phyloP scores from a whole-genome alignment of 169 alveolate genomes.

The Eimeria maxima region DNA sequence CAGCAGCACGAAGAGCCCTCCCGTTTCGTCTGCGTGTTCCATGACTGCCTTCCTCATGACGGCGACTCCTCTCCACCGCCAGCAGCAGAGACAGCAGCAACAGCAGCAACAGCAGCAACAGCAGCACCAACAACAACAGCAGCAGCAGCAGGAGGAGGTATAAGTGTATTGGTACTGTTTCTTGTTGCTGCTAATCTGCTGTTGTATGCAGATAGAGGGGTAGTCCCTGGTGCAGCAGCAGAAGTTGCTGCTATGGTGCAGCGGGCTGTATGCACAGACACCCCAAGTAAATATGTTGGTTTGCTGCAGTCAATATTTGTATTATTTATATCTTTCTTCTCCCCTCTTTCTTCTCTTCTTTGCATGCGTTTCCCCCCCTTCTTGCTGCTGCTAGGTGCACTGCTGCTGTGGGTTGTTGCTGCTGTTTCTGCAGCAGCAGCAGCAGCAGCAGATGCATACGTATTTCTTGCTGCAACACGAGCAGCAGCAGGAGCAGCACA shows the following conservation, averaged over 20 bases:
- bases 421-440: slow-evolving; percentile 37
- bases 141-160: too few relatives aligned
- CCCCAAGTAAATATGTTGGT: slow-evolving; percentile 18
- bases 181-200: too few relatives aligned
- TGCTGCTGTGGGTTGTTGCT: neutral
- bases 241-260: neutral
- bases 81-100: too few relatives aligned
- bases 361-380: neutral
- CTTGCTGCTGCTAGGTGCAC: neutral
- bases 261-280: neutral
- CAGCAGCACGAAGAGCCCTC: too few relatives aligned
- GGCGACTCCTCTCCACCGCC: too few relatives aligned
- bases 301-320: slow-evolving; percentile 43
- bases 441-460: neutral
- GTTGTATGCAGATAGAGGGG: slow-evolving; percentile 7
- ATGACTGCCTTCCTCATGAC: too few relatives aligned
- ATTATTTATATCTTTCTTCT: neutral
- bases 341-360: neutral
- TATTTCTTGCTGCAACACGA: neutral
- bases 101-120: too few relatives aligned
- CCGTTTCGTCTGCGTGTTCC: too few relatives aligned
- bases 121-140: too few relatives aligned
- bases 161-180: too few relatives aligned
- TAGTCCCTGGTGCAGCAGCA: neutral
- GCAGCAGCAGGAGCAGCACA: slow-evolving; percentile 58